Evolutionary conservation across 371 early-diverging fungal genomes (phyloP), one percentile per base, ranked within the genome.

Genomic region (Chytridiales sp.): DNA sequence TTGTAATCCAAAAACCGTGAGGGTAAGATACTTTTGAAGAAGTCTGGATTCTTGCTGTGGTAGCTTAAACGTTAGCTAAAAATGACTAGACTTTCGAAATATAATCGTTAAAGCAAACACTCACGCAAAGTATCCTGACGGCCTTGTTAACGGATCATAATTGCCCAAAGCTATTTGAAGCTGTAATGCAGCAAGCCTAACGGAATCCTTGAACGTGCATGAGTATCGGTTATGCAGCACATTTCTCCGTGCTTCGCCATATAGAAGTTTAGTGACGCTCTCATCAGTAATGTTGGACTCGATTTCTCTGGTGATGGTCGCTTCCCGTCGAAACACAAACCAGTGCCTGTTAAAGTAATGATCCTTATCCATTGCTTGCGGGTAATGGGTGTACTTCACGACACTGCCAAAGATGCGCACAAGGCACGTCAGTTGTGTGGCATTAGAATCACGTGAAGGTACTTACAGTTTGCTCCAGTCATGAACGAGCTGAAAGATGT

Each of bases 271-370:
- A n/a, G n/a, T 55, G n/a, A 65, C 63, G 15, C 76, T 73, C 9
- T 47, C 30, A 19, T 51, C 17, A 17, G 58, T 53, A 15, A 60
- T 46, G 15, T 61, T 62, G 8, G 60, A 57, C 56, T 76, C 77
- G 17, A 56, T 38, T 21, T 49, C 40, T 40, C 62, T 70, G 21
- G 69, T 53, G 11, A 77, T 59, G n/a, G 65, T 59, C 22, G 78
- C 79, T 47, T 77, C 78, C 17, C 79, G 64, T 34, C 77, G 62
- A 52, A 65, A 81, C 17, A 78, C 62, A 35, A 81, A 68, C 75
- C 75, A 78, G 53, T 76, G 71, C 1, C 73, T 66, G 56, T 75
- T 78, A 47, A 78, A 67, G 13, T 74, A 66, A 42, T 78, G 77
- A 21, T 47, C 41, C 0, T 77, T 68, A 51, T 75, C 67, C 1